Evolutionary conservation across 2,329 filamentous ascomycete species (phyloP).

Genomic region (Fusarium odoratissimum): DNA sequence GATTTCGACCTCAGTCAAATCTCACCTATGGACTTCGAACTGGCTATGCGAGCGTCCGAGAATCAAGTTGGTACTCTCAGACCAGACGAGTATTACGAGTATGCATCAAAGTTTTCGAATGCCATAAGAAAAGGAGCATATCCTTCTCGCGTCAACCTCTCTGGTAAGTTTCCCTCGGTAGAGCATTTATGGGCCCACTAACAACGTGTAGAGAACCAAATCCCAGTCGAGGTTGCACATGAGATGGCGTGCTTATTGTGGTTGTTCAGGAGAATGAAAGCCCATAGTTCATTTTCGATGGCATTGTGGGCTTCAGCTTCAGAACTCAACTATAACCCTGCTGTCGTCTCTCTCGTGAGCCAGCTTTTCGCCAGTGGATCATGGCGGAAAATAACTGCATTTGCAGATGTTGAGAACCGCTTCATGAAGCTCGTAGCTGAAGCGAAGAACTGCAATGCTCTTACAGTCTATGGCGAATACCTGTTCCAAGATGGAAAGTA

Average conservation of each 20-base stretch:
- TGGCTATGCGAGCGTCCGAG: conserved; percentile 23
- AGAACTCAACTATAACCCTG: conserved; percentile 44
- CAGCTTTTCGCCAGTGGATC: conserved; percentile 34
- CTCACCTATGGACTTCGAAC: conserved; percentile 37
- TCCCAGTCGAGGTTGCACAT: conserved; percentile 41
- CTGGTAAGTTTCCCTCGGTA: conserved; percentile 37
- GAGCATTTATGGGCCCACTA: not conserved
- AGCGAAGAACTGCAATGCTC: conserved; percentile 50
- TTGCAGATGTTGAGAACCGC: conserved; percentile 40
- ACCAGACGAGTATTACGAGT: conserved; percentile 42
- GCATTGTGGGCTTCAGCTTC: conserved; percentile 50
- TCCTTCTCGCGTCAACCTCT: conserved; percentile 36
- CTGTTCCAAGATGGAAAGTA: conserved; percentile 43
- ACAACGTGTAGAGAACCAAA: conserved; percentile 30
- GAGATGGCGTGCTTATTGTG: conserved; percentile 47
- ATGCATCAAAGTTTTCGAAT: conserved; percentile 36
- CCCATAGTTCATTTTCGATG: conserved; percentile 26
- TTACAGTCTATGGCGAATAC: conserved; percentile 49
- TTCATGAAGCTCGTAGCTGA: conserved; percentile 48
- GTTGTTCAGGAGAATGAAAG: not conserved
- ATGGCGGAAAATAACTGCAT: conserved; percentile 33
- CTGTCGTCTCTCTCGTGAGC: conserved; percentile 47
- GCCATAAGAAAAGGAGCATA: conserved; percentile 37
- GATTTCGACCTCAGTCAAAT: conserved; percentile 40
- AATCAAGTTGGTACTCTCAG: conserved; percentile 33